These are phyloP conservation scores for Tillandsia leiboldiana DNA, from an alignment of 176 grass and related monocot species.

Conservation along the genomic window DNA sequence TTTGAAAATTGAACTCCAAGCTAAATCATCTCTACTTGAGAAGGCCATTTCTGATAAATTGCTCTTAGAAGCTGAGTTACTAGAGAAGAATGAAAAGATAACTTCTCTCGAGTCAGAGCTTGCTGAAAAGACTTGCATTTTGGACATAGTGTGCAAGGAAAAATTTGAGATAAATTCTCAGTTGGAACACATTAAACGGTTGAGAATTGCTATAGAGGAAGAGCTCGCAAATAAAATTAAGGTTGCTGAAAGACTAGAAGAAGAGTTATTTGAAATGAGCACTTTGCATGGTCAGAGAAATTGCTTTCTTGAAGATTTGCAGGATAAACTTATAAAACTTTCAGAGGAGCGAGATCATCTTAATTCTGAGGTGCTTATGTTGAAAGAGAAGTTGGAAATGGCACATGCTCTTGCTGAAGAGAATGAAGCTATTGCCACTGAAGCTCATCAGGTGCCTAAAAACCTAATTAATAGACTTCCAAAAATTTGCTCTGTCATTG, in stretches of 20 bases:
- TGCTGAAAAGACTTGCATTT: conserved; percentile 34
- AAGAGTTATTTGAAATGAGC: conserved; percentile 17
- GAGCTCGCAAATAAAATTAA: conserved; percentile 41
- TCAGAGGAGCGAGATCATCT: conserved; percentile 36
- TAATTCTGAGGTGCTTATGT: conserved; percentile 37
- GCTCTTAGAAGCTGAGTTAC: conserved; percentile 41
- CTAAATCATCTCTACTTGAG: conserved; percentile 43
- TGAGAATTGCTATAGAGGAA: conserved; percentile 36
- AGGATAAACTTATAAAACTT: conserved; percentile 26
- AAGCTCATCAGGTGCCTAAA: conserved; percentile 63
- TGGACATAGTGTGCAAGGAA: conserved; percentile 37
- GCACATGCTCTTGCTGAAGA: conserved; percentile 68
- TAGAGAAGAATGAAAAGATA: conserved; percentile 36
- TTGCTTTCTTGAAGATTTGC: conserved; percentile 28
- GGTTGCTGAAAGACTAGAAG: conserved; percentile 14
- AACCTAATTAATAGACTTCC: conserved; percentile 14
- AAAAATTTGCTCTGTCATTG: background rate
- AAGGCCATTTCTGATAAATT: conserved; percentile 26
- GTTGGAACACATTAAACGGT: conserved; percentile 30
- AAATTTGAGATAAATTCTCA: conserved; percentile 56
- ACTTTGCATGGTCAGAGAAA: conserved; percentile 19
- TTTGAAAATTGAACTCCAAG: conserved; percentile 39
- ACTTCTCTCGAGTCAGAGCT: conserved; percentile 42
- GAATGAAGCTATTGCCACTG: conserved; percentile 79
- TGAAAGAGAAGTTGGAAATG: conserved; percentile 77